A percentile compares a stretch with the other conserved stretches of the same genome.
These are phyloP conservation scores for Candida sonorensis DNA, from an alignment of 805 yeast genomes.

Conservation along the genomic window DNA sequence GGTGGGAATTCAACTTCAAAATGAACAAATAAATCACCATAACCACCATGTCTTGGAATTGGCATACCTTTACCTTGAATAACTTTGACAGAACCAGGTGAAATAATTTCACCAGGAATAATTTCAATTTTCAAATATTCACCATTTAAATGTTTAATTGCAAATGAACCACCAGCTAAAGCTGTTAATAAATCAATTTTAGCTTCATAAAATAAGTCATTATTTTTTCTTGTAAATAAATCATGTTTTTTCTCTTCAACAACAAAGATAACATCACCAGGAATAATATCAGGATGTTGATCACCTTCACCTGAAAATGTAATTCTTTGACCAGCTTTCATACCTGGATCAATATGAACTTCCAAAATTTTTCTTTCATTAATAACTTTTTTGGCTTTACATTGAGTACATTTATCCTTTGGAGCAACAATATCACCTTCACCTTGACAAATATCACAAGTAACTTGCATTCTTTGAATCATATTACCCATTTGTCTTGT, in stretches of 20 bases:
- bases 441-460: conserved; percentile 89
- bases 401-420: conserved; percentile 79
- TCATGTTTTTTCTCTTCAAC: conserved; percentile 87
- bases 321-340: conserved; percentile 88
- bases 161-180: conserved; percentile 90
- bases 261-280: conserved; percentile 94
- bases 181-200: conserved; percentile 92
- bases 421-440: conserved; percentile 83
- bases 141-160: conserved; percentile 84
- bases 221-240: conserved; percentile 78
- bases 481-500: conserved; percentile 99
- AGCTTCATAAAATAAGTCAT: conserved; percentile 78
- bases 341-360: conserved; percentile 95
- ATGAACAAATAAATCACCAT: conserved; percentile 80
- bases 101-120: conserved; percentile 86
- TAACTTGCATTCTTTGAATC: conserved; percentile 95
- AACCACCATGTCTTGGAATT: conserved; percentile 76
- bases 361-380: conserved; percentile 88
- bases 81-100: conserved; percentile 78
- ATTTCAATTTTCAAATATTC: conserved; percentile 80
- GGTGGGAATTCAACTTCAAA: conserved; percentile 88
- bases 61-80: conserved; percentile 98
- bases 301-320: conserved; percentile 95
- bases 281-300: conserved; percentile 88
- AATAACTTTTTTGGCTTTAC: conserved; percentile 84